Conservation (phyloP, 2,329 filamentous ascomycete species). For the Fusarium foetens region DNA sequence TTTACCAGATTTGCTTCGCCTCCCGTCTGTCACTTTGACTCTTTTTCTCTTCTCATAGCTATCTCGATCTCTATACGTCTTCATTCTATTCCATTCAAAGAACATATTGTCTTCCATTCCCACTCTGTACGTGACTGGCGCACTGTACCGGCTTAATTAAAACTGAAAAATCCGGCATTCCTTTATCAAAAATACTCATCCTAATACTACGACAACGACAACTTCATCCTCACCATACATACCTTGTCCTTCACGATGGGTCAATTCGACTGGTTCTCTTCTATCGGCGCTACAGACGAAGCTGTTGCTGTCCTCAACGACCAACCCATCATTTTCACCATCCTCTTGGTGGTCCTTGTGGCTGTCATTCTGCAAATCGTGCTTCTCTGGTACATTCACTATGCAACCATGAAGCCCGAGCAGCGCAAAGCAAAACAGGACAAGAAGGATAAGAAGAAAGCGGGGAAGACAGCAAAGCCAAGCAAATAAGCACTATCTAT, state of each 20-base stretch:
- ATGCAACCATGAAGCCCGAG: constrained; percentile 68
- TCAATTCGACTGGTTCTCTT: constrained; percentile 66
- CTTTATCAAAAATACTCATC: neutral
- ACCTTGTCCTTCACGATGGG: constrained; percentile 50
- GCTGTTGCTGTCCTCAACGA: constrained; percentile 70
- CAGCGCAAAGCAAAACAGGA: constrained; percentile 65
- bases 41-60: constrained; percentile 24
- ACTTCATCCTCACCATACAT: neutral
- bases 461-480: constrained; percentile 42
- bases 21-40: constrained; percentile 16
- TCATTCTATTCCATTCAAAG: constrained; percentile 8
- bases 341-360: constrained; percentile 65
- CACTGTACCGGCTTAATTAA: constrained; percentile 29
- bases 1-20: constrained; percentile 43
- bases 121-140: constrained; percentile 42
- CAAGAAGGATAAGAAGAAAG: constrained; percentile 56
- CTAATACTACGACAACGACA: neutral
- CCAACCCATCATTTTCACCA: constrained; percentile 68
- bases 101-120: constrained; percentile 4
- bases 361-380: constrained; percentile 57
- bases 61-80: constrained; percentile 4
- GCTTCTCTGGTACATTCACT: constrained; percentile 68
- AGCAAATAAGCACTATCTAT: neutral
- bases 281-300: constrained; percentile 66
- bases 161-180: constrained; percentile 4